Conservation (phyloP, 352 stramenopile genomes). For the Thraustochytrium sp. region DNA sequence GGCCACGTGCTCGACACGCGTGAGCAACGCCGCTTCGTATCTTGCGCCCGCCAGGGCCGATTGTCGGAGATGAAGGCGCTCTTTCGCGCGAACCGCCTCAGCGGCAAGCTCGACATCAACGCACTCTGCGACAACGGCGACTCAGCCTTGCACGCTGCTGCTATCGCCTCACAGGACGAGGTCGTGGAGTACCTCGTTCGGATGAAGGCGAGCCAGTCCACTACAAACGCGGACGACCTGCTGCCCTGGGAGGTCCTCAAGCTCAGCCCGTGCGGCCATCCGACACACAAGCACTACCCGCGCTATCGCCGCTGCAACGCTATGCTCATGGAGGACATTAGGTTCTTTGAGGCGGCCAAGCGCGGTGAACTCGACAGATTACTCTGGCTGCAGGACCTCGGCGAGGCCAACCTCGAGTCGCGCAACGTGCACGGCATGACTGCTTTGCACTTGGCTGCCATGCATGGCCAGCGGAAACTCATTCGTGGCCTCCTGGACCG, state of each 20-base stretch:
- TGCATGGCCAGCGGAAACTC: neutral
- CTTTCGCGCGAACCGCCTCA: neutral
- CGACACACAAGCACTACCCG: neutral
- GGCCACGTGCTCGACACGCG: neutral
- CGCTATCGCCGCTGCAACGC: neutral
- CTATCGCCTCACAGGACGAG: neutral
- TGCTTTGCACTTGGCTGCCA: neutral
- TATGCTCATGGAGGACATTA: neutral
- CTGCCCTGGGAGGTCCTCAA: neutral
- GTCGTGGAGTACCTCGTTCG: neutral
- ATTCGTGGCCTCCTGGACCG: neutral
- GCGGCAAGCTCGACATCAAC: neutral
- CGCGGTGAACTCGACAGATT: neutral
- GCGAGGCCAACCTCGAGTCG: neutral
- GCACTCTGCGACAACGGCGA: neutral
- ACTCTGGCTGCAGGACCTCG: neutral
- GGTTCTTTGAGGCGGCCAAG: neutral
- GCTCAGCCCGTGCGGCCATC: neutral
- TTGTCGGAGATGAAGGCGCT: slow-evolving; percentile 9
- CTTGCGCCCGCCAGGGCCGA: neutral
- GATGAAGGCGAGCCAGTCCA: neutral
- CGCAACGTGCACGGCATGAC: neutral
- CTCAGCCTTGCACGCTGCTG: neutral
- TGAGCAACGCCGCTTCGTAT: neutral
- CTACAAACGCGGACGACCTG: neutral